phyloP scores from a whole-genome alignment of 2,329 filamentous ascomycete genomes.

The Monilinia vaccinii-corymbosi region DNA sequence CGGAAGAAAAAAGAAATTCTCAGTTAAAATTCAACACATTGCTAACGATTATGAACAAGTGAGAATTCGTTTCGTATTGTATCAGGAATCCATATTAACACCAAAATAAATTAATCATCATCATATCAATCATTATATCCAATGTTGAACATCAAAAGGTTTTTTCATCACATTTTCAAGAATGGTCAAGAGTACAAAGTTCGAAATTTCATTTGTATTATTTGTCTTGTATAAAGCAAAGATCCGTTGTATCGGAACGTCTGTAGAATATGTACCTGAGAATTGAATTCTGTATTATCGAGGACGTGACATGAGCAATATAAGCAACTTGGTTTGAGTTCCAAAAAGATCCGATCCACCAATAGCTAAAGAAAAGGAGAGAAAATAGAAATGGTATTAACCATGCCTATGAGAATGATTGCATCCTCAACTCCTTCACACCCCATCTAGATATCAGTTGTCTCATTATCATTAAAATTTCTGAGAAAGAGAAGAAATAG shows the following conservation, averaged over 20 bases:
- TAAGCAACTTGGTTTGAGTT: conserved; percentile 16
- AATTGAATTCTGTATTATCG: conserved; percentile 16
- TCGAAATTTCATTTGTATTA: conserved; percentile 6
- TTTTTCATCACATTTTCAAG: neutral
- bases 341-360: conserved; percentile 16
- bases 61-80: neutral
- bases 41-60: neutral
- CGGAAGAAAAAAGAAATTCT: too few species aligned
- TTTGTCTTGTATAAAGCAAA: conserved; percentile 2
- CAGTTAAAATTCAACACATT: too few species aligned
- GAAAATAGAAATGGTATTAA: conserved; percentile 8
- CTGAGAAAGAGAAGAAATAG: conserved; percentile 4
- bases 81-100: neutral
- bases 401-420: conserved; percentile 16
- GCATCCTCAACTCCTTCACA: conserved; percentile 14
- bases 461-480: conserved; percentile 12
- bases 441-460: conserved; percentile 10
- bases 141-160: too few species aligned
- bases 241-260: conserved; percentile 10
- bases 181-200: neutral
- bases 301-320: conserved; percentile 13
- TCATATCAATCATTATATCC: neutral
- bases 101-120: neutral
- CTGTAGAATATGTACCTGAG: conserved; percentile 15
- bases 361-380: neutral